Conservation (phyloP, 345 rosid genomes). For the Sonneratia caseolaris region DNA sequence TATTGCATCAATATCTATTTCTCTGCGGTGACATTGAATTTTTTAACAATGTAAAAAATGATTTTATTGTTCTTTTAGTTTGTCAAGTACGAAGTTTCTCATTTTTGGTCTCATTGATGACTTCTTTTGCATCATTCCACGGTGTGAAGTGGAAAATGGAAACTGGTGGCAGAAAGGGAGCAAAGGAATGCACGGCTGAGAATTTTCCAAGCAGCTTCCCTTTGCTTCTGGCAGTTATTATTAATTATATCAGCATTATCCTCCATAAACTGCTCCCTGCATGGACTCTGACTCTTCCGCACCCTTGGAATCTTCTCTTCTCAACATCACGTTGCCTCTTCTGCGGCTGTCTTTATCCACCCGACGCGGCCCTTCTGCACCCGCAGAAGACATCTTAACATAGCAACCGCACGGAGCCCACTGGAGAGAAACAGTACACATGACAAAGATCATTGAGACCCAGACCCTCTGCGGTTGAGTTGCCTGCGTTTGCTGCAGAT, state of each 20-base stretch:
- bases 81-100: too few relatives aligned
- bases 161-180: not conserved
- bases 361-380: not conserved
- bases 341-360: not conserved
- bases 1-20: too few relatives aligned
- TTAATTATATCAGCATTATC: not conserved
- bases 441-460: not conserved
- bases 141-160: not conserved
- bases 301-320: constrained; percentile 1
- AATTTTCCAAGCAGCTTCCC: constrained; percentile 9
- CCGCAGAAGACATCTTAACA: not conserved
- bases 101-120: too few relatives aligned
- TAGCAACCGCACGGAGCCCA: not conserved
- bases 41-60: too few relatives aligned
- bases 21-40: too few relatives aligned
- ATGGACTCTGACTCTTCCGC: not conserved
- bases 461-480: too few relatives aligned
- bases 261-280: not conserved
- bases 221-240: not conserved
- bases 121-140: too few relatives aligned
- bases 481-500: too few relatives aligned
- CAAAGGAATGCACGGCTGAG: not conserved
- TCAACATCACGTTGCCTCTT: not conserved
- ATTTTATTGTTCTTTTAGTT: not conserved
- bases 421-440: too few relatives aligned